Evolutionary conservation across 495 filamentous ascomycete species (phyloP), one percentile per base, ranked within the genome.

Genomic region (Aspergillus sparsus): DNA sequence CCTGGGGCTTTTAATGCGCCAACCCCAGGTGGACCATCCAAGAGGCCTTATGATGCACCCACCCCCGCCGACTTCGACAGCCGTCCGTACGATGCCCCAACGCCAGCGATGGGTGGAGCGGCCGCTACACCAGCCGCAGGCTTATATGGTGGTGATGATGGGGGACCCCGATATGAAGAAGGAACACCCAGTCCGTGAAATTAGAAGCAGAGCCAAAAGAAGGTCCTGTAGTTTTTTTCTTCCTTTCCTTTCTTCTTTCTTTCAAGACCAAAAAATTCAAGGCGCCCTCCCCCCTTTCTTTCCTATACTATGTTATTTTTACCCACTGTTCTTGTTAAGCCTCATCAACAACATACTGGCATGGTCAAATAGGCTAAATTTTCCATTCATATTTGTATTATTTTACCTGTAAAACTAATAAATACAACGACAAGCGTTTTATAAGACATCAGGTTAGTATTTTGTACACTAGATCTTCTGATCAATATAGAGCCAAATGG

Each of bases 61-160:
- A 86, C 85, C 4, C 85, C 84, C 0, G 85, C 85, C 0, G 84
- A 82, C 0, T 84, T 77, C 7, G 77, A 79, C n/a, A 78, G 76
- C 49, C 80, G 78, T 31, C 86, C 87, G 52, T 85, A 85, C 59
- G 84, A 86, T 56, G 90, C 90, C 3, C 89, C 90, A 3, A 96
- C 92, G 4, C 92, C 92, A 0, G 92, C 86, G 0, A 90, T 89
- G 66, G 85, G 83, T 36, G 78, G 79, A 34, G 76, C 73, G 49
- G 84, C 89, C 18, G 88, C 89, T 68, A 93, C 90, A 0, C 91
- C 92, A 3, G 91, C 89, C 10, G 86, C 87, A 9, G 86, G 83
- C 41, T 74, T 66, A 7, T 80, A 82, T 55, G 75, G 77, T 6
- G 83, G 78, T 49, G 77, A 87, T 62, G 87, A 88, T 62, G 75